Evolutionary conservation across 768 basidiomycete genomes (phyloP), one percentile per base, ranked within the genome.

Genomic region (Hydnomerulius pinastri): DNA sequence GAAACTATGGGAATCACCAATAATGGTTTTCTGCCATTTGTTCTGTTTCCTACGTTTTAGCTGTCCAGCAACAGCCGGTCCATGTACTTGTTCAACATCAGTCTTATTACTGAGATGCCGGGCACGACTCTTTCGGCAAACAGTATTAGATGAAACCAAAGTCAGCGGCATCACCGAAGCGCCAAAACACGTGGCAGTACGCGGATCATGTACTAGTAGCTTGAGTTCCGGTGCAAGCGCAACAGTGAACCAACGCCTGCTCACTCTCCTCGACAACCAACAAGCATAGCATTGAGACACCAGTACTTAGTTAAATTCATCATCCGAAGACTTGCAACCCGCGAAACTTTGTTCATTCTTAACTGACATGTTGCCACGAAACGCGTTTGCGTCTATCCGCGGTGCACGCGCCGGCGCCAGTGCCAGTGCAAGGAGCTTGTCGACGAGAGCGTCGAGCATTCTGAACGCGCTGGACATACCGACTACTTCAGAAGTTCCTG

Each of bases 401-500:
- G 39, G 30, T 21, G 51, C 43, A 13, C 56, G 27, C 36, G 54
- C 73, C 27, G 43, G 40, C 29, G 39, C 25, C 1, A 27, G 2
- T 5, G 33, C 9, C 15, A 35, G 11, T 23, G 43, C 38, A 51
- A 82, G 85, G 55, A 60, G 67, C 32, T 66, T 90, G 64, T 93
- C 90, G 6, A 78, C 75, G 48, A 77, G 91, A 55, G 91, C 89
- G 3, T 81, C 90, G 6, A 69, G 70, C 38, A 72, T 93, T 46
- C 77, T 94, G 55, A 73, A 78, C 30, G 75, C 84, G 1, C 65
- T 92, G 43, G 84, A 82, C 57, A 81, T 92, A 48, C 74, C 73
- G 8, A 58, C 76, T 6, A 65, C 72, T n/a, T 71, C 73, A 11
- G 85, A 86, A 43, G 60, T 90, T 13, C 69, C 76, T 10, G 91